Percentiles rank a stretch among this genome's conserved stretches.
phyloP scores from a whole-genome alignment of 306 rosid species.

The Castanopsis chinensis region DNA sequence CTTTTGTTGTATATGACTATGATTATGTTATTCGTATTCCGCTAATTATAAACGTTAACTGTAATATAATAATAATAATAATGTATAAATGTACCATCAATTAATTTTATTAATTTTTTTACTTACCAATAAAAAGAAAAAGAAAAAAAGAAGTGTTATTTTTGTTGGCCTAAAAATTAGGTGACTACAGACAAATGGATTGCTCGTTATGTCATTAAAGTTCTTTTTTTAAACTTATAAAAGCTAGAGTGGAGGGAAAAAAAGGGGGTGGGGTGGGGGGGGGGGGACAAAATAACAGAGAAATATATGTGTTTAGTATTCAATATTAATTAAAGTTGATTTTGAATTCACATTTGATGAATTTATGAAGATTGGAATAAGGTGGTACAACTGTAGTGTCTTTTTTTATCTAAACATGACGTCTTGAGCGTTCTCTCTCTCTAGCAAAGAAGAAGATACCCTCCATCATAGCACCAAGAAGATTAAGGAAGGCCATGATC shows the following conservation, averaged over 20 bases:
- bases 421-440: too few species aligned
- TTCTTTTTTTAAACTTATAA: background rate
- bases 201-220: background rate
- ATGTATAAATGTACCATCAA: background rate
- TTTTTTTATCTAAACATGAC: too few species aligned
- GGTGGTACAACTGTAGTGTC: too few species aligned
- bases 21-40: background rate
- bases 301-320: background rate
- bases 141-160: background rate
- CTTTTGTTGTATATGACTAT: background rate
- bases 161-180: background rate
- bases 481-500: too few species aligned
- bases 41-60: background rate
- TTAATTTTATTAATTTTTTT: background rate
- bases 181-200: background rate
- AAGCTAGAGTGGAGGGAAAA: background rate
- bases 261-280: too few species aligned
- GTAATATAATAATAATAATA: background rate
- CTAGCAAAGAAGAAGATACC: too few species aligned
- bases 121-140: too few species aligned
- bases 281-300: background rate
- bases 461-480: too few species aligned
- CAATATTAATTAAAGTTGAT: background rate
- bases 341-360: background rate
- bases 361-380: background rate